These are phyloP conservation scores for Fraxinus latifolia DNA, from an alignment of 305 asterid genomes.

Conservation along the genomic window DNA sequence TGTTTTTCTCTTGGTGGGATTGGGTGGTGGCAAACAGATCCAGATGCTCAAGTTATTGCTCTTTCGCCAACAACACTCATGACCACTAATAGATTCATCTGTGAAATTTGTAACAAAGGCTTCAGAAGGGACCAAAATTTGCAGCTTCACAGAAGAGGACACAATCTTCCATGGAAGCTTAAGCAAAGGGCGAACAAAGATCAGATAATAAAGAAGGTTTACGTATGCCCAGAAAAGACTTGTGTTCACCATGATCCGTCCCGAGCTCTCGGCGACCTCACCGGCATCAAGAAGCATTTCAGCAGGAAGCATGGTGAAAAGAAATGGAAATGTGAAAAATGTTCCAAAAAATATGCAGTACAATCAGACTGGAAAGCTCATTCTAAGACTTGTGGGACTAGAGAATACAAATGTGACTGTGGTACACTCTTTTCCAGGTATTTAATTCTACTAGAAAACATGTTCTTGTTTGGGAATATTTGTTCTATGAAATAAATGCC, in stretches of 20 bases:
- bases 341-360: constrained; percentile 80
- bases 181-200: constrained; percentile 67
- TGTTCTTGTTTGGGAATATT: not conserved
- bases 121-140: constrained; percentile 81
- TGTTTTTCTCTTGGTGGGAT: not conserved
- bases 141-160: constrained; percentile 85
- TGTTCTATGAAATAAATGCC: not conserved
- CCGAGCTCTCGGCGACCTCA: constrained; percentile 83
- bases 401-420: constrained; percentile 91
- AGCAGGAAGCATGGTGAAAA: constrained; percentile 89
- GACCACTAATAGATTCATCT: constrained; percentile 77
- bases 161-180: constrained; percentile 86
- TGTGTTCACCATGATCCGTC: constrained; percentile 83
- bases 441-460: not conserved
- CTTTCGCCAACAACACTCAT: constrained; percentile 74
- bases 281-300: constrained; percentile 82
- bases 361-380: constrained; percentile 96
- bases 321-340: constrained; percentile 88
- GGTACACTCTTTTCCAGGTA: constrained; percentile 92
- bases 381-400: constrained; percentile 75
- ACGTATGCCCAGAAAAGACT: constrained; percentile 75
- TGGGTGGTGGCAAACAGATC: constrained; percentile 45
- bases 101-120: constrained; percentile 89
- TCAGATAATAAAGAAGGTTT: constrained; percentile 58
- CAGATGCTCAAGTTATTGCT: constrained; percentile 83